phyloP scores from a whole-genome alignment of 163 green algal genomes.

The Chlorella variabilis region DNA sequence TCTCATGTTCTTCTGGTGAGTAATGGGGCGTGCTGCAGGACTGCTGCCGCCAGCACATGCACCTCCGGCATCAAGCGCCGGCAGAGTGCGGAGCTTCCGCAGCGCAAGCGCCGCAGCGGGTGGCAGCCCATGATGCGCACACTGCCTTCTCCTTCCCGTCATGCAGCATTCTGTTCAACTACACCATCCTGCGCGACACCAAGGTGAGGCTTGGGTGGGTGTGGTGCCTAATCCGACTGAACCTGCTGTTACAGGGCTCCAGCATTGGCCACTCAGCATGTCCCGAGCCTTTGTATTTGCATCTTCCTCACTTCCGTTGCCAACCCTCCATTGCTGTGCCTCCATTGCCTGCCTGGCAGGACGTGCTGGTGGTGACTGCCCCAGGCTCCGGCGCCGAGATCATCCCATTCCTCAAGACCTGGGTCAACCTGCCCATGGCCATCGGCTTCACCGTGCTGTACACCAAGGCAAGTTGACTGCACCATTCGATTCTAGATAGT shows the following conservation, averaged over 20 bases:
- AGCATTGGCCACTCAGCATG: not conserved
- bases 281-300: not conserved
- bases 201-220: constrained; percentile 68
- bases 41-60: not conserved
- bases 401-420: constrained; percentile 99
- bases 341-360: constrained; percentile 59
- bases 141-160: not conserved
- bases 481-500: no score
- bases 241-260: not conserved
- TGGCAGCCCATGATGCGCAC: no score
- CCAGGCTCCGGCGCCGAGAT: constrained; percentile 96
- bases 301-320: no score
- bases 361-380: constrained; percentile 98
- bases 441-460: constrained; percentile 93
- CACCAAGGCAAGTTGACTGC: constrained; percentile 20
- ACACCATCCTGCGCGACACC: constrained; percentile 99
- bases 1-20: constrained; percentile 96
- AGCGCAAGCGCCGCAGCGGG: not conserved
- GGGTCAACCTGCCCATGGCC: constrained; percentile 98
- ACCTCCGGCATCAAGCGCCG: no score
- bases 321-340: not conserved
- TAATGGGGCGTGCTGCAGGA: not conserved
- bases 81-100: not conserved
- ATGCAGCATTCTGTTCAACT: constrained; percentile 98
- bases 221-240: not conserved